phyloP scores from a whole-genome alignment of 106 monocot genomes.

The Dioscorea dumetorum region DNA sequence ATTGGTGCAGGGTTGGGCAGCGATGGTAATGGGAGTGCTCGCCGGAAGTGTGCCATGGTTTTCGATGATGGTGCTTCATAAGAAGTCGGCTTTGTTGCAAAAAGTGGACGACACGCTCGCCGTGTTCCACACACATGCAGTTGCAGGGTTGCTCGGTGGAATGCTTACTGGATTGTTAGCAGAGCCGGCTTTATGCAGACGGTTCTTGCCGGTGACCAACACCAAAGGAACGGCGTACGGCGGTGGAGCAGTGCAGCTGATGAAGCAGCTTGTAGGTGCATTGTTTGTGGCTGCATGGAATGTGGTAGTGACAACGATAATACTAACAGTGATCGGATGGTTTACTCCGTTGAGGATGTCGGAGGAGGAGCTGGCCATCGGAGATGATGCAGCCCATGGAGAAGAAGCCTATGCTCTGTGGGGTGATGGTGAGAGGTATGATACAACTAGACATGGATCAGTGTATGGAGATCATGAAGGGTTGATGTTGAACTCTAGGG shows the following conservation, averaged over 20 bases:
- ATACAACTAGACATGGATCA: neutral
- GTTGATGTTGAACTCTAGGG: neutral
- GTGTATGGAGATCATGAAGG: neutral
- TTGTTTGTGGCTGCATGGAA: conserved; percentile 23
- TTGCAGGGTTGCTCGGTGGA: conserved; percentile 3
- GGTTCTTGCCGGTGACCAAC: conserved; percentile 18
- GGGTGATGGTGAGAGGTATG: conserved; percentile 21
- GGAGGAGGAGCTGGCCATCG: conserved; percentile 19
- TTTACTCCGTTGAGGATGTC: conserved; percentile 20
- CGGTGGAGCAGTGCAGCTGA: conserved; percentile 16
- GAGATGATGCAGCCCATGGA: conserved; percentile 30
- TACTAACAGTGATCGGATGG: conserved; percentile 1
- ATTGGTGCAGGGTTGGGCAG: conserved; percentile 38
- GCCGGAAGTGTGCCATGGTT: conserved; percentile 25
- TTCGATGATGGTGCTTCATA: conserved; percentile 31
- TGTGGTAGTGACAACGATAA: conserved; percentile 11
- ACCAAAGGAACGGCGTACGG: conserved; percentile 14
- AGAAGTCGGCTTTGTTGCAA: conserved; percentile 8
- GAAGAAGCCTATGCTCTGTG: conserved; percentile 32
- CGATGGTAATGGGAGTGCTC: conserved; percentile 25
- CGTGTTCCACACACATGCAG: neutral
- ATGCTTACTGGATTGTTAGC: conserved; percentile 4
- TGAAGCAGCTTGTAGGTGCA: conserved; percentile 23
- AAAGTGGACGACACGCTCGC: conserved; percentile 10
- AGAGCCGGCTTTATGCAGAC: conserved; percentile 13